Conservation (phyloP, 2,329 filamentous ascomycete species). For the Aspergillus fructus region DNA sequence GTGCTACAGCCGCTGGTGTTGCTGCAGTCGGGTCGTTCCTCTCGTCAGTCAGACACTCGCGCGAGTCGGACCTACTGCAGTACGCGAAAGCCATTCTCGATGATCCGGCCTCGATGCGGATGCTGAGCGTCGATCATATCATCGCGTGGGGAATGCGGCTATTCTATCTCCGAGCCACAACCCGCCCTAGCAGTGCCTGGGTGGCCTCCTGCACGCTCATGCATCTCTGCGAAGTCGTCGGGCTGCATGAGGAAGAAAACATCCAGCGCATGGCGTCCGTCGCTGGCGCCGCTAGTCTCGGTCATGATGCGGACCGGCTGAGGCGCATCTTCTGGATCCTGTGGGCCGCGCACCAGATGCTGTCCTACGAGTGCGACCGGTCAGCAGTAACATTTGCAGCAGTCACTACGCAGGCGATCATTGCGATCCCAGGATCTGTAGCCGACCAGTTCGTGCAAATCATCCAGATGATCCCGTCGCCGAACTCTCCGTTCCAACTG, state of each 20-base stretch:
- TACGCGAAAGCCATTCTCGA: constrained; percentile 34
- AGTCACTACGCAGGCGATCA: constrained; percentile 26
- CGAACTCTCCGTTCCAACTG: constrained; percentile 25
- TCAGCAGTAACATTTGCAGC: constrained; percentile 25
- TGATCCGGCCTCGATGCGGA: constrained; percentile 29
- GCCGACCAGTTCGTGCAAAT: constrained; percentile 30
- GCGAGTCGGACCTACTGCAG: constrained; percentile 29
- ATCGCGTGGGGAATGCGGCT: constrained; percentile 31
- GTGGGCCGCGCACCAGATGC: constrained; percentile 32
- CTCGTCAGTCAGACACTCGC: constrained; percentile 22
- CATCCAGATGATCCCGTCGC: constrained; percentile 28
- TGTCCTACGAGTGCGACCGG: constrained; percentile 33
- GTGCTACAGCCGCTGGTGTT: constrained; percentile 28
- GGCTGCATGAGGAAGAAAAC: constrained; percentile 29
- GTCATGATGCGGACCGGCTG: constrained; percentile 32
- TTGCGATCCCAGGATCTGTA: constrained; percentile 20
- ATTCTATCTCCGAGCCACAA: constrained; percentile 31
- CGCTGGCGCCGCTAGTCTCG: constrained; percentile 20
- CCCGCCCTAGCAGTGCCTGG: constrained; percentile 32
- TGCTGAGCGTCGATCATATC: constrained; percentile 27
- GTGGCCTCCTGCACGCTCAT: constrained; percentile 31
- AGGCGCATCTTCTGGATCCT: constrained; percentile 35
- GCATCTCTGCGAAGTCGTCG: constrained; percentile 31
- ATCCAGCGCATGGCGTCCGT: constrained; percentile 28
- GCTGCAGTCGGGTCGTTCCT: constrained; percentile 31